Evolutionary conservation across 495 filamentous ascomycete species (phyloP), one percentile per base, ranked within the genome.

Genomic region (Corynascus novoguineensis): DNA sequence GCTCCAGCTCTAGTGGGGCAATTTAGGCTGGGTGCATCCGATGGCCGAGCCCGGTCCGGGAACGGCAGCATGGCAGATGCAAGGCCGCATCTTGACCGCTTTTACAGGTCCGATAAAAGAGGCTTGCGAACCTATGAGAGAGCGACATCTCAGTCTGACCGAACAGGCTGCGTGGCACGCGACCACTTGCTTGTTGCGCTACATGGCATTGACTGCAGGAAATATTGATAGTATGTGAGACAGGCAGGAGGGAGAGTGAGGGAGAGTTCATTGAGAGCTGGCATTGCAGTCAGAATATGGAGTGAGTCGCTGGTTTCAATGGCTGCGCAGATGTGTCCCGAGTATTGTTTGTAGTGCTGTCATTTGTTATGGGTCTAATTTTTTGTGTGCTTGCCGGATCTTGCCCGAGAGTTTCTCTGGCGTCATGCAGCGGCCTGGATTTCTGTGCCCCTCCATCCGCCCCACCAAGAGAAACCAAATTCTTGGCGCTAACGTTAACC

Each of bases 101-200:
- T 53, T 31, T 35, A n/a, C 22, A 10, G 17, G 29, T 6, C 25
- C 22, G 56, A 52, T 14, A 38, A 22, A 32, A 34, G 0, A 42
- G 4, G 29, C 0, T 25, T 11, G 21, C 28, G 40, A 24, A 41
- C 59, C 59, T 60, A 60, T 60, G 41, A 28, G 37, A 28, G 24
- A 25, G 22, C 28, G 41, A 52, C 53, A 56, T 57, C 27, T 52
- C 28, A 41, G 32, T 27, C 21, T 17, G 27, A 29, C 25, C 35
- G 17, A 57, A 52, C 38, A 11, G 35, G 57, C 45, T 48, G 47
- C 52, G 37, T 35, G 37, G 57, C 59, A 61, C 59, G 50, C 59
- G 59, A 61, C 46, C 54, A 44, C 48, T 50, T 61, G 38, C 48
- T 15, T 54, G 42, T 45, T 50, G 59, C 32, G 15, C 28, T 40